These are phyloP conservation scores for Xylaria curta DNA, from an alignment of 495 filamentous ascomycete species.

Conservation along the genomic window DNA sequence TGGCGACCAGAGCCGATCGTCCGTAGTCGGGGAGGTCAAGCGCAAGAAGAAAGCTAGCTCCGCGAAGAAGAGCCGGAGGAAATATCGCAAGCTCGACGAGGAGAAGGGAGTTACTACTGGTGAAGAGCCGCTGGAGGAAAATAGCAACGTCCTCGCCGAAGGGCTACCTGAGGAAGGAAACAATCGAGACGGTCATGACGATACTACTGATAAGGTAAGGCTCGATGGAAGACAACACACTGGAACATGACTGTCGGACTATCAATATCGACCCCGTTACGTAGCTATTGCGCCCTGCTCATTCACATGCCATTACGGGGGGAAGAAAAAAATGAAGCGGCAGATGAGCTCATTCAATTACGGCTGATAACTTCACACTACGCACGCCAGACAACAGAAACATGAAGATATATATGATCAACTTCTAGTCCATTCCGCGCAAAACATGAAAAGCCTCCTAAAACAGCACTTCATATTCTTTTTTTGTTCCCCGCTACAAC, in stretches of 20 bases:
- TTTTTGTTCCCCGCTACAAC: constrained; percentile 32
- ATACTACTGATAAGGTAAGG: not conserved
- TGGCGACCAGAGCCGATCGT: constrained; percentile 52
- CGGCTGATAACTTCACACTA: constrained; percentile 31
- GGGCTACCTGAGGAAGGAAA: constrained; percentile 22
- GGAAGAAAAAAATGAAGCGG: not conserved
- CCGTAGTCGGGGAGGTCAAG: constrained; percentile 49
- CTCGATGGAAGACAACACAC: constrained; percentile 13
- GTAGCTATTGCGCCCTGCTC: not conserved
- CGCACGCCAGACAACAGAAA: constrained; percentile 41
- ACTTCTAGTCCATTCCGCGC: constrained; percentile 52
- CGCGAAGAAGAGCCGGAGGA: constrained; percentile 56
- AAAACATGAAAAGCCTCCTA: constrained; percentile 45
- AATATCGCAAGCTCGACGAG: constrained; percentile 57
- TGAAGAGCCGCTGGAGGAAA: constrained; percentile 16
- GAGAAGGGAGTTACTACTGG: constrained; percentile 35
- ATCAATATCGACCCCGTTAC: not conserved
- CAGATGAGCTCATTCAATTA: constrained; percentile 21
- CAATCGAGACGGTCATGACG: constrained; percentile 21
- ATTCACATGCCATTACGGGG: not conserved
- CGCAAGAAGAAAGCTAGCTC: constrained; percentile 55
- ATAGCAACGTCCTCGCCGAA: constrained; percentile 16
- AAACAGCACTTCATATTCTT: constrained; percentile 50
- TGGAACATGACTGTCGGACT: not conserved
- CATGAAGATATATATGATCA: constrained; percentile 55